Percentiles rank a stretch among this genome's conserved stretches.
Conservation (phyloP, 1,139 yeast genomes). For the Tardiomyces digboiensis region DNA sequence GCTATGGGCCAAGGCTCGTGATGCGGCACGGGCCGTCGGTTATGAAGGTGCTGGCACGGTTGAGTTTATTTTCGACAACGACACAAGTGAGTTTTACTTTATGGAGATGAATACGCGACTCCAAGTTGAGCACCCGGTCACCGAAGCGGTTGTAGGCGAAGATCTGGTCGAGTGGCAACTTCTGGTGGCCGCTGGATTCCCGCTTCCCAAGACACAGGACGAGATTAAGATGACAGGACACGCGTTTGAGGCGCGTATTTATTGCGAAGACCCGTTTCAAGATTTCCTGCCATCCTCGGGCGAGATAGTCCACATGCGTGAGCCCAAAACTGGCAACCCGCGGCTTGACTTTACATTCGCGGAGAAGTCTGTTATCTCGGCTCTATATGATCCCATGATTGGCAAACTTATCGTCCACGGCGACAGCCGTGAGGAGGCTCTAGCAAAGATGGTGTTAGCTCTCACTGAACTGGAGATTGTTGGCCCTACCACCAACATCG, state of each 20-base stretch:
- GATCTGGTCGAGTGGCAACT: conserved; percentile 98
- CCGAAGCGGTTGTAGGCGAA: conserved; percentile 89
- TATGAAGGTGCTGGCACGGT: conserved; percentile 98
- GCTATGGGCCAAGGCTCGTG: conserved; percentile 82
- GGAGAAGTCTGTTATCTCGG: conserved; percentile 82
- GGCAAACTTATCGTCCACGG: conserved; percentile 97
- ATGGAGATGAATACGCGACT: conserved; percentile 94
- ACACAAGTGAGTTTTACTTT: conserved; percentile 82
- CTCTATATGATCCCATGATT: conserved; percentile 93
- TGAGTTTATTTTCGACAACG: conserved; percentile 85
- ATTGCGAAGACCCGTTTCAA: conserved; percentile 94
- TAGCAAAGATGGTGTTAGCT: conserved; percentile 66
- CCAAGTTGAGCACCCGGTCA: conserved; percentile 96
- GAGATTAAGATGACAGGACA: conserved; percentile 54
- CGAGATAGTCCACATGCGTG: conserved; percentile 71
- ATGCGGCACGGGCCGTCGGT: conserved; percentile 50
- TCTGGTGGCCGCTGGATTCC: conserved; percentile 76
- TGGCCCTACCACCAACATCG: conserved; percentile 87
- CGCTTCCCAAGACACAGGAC: conserved; percentile 59
- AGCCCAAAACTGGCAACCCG: conserved; percentile 75
- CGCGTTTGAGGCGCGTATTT: conserved; percentile 92
- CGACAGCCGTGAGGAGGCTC: conserved; percentile 74
- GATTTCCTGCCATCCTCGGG: conserved; percentile 97
- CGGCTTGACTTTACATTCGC: conserved; percentile 92
- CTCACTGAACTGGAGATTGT: conserved; percentile 76